Evolutionary conservation across 2,329 filamentous ascomycete species (phyloP).

Genomic region (Lachnellula occidentalis): DNA sequence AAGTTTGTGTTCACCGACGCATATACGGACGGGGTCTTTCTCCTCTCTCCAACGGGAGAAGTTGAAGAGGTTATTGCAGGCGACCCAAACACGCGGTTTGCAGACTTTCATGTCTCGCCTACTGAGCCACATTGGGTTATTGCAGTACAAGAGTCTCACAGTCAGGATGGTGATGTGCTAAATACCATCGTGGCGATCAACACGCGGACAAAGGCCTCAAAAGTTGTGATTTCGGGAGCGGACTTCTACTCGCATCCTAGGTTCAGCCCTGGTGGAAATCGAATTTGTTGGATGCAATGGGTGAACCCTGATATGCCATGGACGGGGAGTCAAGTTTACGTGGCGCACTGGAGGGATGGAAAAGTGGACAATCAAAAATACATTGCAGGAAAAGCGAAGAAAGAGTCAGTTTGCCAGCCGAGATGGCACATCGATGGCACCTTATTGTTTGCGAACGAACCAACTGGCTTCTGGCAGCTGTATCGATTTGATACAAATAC

Average conservation of each 20-base stretch:
- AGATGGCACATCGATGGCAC: slow-evolving; percentile 45
- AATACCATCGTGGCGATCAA: slow-evolving; percentile 30
- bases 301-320: slow-evolving; percentile 49
- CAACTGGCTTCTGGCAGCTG: slow-evolving; percentile 42
- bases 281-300: slow-evolving; percentile 50
- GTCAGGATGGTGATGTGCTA: slow-evolving; percentile 25
- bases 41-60: slow-evolving; percentile 36
- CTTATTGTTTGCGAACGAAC: slow-evolving; percentile 45
- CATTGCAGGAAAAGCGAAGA: slow-evolving; percentile 37
- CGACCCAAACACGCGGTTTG: slow-evolving; percentile 36
- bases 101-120: slow-evolving; percentile 41
- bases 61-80: slow-evolving; percentile 32
- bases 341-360: slow-evolving; percentile 38
- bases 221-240: slow-evolving; percentile 37
- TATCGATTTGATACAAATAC: slow-evolving; percentile 34
- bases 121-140: slow-evolving; percentile 37
- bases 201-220: slow-evolving; percentile 29
- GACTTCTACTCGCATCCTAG: slow-evolving; percentile 50
- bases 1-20: slow-evolving; percentile 43
- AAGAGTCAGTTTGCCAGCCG: slow-evolving; percentile 43
- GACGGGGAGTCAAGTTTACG: slow-evolving; percentile 40
- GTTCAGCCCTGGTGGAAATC: slow-evolving; percentile 42
- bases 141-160: slow-evolving; percentile 48
- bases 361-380: slow-evolving; percentile 30
- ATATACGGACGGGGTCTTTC: slow-evolving; percentile 37